Base-by-base conservation (phyloP, 306 rosid species). In the Cucumis melo region DNA sequence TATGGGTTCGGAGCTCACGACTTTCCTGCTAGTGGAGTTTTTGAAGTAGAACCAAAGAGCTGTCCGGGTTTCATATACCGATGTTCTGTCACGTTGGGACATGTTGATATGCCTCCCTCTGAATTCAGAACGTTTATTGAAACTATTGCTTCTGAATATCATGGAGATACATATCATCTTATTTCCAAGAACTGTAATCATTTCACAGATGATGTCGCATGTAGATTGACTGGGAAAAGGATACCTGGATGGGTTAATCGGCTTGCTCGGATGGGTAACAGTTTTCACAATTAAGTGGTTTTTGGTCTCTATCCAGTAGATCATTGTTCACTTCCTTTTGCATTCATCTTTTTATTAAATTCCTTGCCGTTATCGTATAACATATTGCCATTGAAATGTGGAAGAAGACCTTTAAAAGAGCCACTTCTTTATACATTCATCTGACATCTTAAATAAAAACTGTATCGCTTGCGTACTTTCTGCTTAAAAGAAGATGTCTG, bases 171-270 rank as follows among this genome's bases (percentile, higher is more conserved):
- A 36, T 95, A 95, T 85, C 95, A 95, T 77, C 99, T 95, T 79
- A 84, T 92, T 76, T 82, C 99, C 84, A 92, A 92, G 87, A 95
- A 95, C 77, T 95, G 99, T 85, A 95, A 95, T 80, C 98, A 95
- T 78, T 95, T 95, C 81, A 89, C 99, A 7, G 92, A 90, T 74
- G 97, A 92, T 83, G 78, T 95, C 48, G 82, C 89, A 0, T 44
- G 23, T 60, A 88, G 92, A 84, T 87, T 95, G 92, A 88, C 85
- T 5, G 86, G 90, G 77, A 95, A 83, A 85, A 78, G 68, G 72
- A 83, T 90, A 78, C 99, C 99, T 6, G 93, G 98, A 29, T 95
- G 99, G 99, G 97, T 95, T 56, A 95, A 95, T 85, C 90, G 98
- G 75, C 99, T 95, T 82, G 99, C 99, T 62, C 92, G 81, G 15